Percentiles rank a stretch among this genome's conserved stretches.
Conservation (phyloP, 2,329 filamentous ascomycete species). For the Talaromyces sp. region DNA sequence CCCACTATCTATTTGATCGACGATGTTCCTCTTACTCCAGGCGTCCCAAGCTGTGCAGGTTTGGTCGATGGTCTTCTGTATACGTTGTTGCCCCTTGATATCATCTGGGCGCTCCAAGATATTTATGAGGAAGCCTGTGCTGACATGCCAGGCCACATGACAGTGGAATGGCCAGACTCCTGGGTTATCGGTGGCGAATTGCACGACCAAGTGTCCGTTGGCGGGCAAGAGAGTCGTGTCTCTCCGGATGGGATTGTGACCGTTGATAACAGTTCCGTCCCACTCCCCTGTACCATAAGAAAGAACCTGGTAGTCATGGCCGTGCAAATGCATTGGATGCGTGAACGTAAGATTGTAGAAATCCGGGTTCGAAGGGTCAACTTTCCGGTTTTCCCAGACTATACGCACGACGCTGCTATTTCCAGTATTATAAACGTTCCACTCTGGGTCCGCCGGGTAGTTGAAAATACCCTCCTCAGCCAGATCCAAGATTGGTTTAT, state of each 20-base stretch:
- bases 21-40: not conserved
- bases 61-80: not conserved
- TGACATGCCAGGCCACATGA: conserved; percentile 66
- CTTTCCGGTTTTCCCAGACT: not conserved
- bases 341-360: conserved; percentile 2
- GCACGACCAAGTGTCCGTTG: conserved; percentile 58
- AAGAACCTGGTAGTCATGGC: not conserved
- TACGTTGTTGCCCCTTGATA: not conserved
- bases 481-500: not conserved
- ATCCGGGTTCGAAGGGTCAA: not conserved
- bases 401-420: conserved; percentile 1
- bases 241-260: not conserved
- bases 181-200: conserved; percentile 34
- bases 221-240: not conserved
- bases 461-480: not conserved
- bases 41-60: not conserved
- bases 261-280: not conserved
- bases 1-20: not conserved
- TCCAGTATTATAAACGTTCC: not conserved
- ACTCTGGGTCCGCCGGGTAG: not conserved
- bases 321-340: conserved; percentile 3
- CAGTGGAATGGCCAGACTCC: conserved; percentile 67
- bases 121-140: not conserved
- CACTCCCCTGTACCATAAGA: not conserved
- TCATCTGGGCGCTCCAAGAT: conserved; percentile 1